These are phyloP conservation scores for Escallonia rubra DNA, from an alignment of 129 eudicot species.

Conservation along the genomic window DNA sequence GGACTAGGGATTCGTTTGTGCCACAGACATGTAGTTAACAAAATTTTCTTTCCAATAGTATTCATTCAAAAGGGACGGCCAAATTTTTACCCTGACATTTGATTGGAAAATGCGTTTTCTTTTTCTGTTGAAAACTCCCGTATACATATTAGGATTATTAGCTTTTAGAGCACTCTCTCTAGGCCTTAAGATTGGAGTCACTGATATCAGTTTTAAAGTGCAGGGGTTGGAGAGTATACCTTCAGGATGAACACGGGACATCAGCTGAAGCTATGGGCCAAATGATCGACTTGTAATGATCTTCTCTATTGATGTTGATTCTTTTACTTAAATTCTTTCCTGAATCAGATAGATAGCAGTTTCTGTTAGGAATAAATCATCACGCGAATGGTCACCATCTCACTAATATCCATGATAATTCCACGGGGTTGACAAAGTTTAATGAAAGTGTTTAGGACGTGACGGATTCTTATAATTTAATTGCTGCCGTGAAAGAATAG, in stretches of 20 bases:
- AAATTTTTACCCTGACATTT: too few relatives aligned
- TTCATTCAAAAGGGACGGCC: too few relatives aligned
- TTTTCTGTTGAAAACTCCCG: too few relatives aligned
- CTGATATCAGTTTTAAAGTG: conserved; percentile 7
- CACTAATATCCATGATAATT: too few relatives aligned
- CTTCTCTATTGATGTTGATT: not conserved
- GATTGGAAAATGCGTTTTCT: too few relatives aligned
- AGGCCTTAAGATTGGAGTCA: not conserved
- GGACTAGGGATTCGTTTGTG: too few relatives aligned
- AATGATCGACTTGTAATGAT: conserved; percentile 63
- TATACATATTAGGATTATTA: too few relatives aligned
- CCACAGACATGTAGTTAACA: too few relatives aligned
- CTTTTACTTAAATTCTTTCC: not conserved
- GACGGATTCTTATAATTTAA: too few relatives aligned
- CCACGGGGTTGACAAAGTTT: not conserved
- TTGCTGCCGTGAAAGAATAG: not conserved
- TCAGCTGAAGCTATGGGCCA: conserved; percentile 66
- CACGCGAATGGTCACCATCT: not conserved
- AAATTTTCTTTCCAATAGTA: too few relatives aligned
- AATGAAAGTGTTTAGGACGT: not conserved
- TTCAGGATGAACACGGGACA: conserved; percentile 89
- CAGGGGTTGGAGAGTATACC: conserved; percentile 95
- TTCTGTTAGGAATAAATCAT: not conserved
- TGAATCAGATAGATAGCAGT: not conserved
- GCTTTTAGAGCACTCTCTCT: not conserved